Percentiles rank a stretch among this genome's conserved stretches.
Conservation (phyloP, 768 basidiomycete genomes). For the Russula sp. region DNA sequence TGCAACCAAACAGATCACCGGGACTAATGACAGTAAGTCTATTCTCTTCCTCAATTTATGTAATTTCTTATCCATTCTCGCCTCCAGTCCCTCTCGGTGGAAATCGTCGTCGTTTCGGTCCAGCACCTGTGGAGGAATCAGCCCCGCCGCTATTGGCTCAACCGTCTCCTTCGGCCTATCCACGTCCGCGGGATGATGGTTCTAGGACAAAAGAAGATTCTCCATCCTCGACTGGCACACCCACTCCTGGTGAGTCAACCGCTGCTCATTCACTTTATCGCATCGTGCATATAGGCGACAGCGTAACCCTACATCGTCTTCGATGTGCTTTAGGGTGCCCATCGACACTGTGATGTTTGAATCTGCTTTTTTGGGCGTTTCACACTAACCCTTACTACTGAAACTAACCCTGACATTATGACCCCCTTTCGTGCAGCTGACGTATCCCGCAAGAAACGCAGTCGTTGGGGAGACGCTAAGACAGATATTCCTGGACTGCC, state of each 20-base stretch:
- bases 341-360: constrained; percentile 16
- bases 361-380: constrained; percentile 27
- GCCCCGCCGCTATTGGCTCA: constrained; percentile 82
- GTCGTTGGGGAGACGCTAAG: constrained; percentile 95
- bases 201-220: constrained; percentile 55
- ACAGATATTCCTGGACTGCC: constrained; percentile 89
- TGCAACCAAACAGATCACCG: constrained; percentile 83
- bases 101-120: constrained; percentile 86
- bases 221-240: constrained; percentile 45
- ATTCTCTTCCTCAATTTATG: not conserved
- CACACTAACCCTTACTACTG: constrained; percentile 35
- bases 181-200: constrained; percentile 52
- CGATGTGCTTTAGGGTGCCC: constrained; percentile 4
- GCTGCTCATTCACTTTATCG: constrained; percentile 29
- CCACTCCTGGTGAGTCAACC: constrained; percentile 63
- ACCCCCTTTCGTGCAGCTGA: constrained; percentile 52
- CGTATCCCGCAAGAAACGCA: constrained; percentile 89
- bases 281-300: constrained; percentile 23
- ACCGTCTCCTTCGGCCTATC: constrained; percentile 81
- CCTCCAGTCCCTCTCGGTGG: constrained; percentile 61
- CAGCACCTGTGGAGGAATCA: constrained; percentile 74
- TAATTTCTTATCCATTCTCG: constrained; percentile 5
- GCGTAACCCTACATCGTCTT: constrained; percentile 12
- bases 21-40: constrained; percentile 82
- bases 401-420: constrained; percentile 56